Conservation (phyloP, 78 protist genomes). For the Dictyostelium firmibasis region DNA sequence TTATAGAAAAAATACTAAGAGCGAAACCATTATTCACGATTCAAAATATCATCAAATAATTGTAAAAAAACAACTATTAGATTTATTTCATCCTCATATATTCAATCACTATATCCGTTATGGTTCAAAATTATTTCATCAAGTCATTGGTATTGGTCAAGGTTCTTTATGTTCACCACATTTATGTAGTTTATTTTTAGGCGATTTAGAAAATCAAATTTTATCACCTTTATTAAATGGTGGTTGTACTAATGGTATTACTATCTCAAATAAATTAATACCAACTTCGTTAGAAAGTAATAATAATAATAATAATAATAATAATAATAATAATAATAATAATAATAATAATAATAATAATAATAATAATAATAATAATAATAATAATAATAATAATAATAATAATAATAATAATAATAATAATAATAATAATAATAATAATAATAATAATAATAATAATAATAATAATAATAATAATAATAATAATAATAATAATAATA, state of each 20-base stretch:
- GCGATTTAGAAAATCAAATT: conserved; percentile 25
- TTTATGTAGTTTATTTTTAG: conserved; percentile 12
- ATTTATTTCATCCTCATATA: background rate
- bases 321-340: background rate
- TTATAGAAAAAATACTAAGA: background rate
- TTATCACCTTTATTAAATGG: background rate
- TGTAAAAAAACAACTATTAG: background rate
- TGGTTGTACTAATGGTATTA: background rate
- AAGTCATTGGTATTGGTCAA: conserved; percentile 11
- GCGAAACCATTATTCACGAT: background rate
- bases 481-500: background rate
- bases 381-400: background rate
- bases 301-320: background rate
- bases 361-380: background rate
- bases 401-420: background rate
- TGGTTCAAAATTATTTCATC: background rate
- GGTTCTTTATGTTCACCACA: conserved; percentile 21
- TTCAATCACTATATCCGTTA: background rate
- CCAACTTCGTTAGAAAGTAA: too few species aligned
- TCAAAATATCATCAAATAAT: background rate
- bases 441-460: background rate
- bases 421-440: background rate
- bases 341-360: too few species aligned
- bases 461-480: background rate
- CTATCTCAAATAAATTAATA: too few species aligned